Conservation (phyloP, 176 grass and related monocot genomes). For the Sorghum bicolor region Sorghum_bicolor_NCBIv3 NC_012872.2:60252001-60252500, state of each 20-base stretch:
- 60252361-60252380: too few species aligned
- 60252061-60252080: background rate
- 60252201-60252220: background rate
- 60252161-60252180: background rate
- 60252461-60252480: background rate
- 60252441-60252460: background rate
- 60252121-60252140: background rate
- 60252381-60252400: background rate
- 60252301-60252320: constrained; percentile 3
- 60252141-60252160: background rate
- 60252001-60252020: background rate
- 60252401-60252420: background rate
- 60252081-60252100: background rate
- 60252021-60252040: background rate
- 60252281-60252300: background rate
- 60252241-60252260: background rate
- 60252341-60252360: background rate
- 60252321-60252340: background rate
- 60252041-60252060: background rate
- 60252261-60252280: constrained; percentile 5
- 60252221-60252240: background rate
- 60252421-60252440: background rate
- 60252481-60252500: background rate
- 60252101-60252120: too few species aligned
- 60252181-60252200: background rate